Base-by-base conservation (phyloP, 1,284 basidiomycete species). In the Pseudozyma hubeiensis region DNA sequence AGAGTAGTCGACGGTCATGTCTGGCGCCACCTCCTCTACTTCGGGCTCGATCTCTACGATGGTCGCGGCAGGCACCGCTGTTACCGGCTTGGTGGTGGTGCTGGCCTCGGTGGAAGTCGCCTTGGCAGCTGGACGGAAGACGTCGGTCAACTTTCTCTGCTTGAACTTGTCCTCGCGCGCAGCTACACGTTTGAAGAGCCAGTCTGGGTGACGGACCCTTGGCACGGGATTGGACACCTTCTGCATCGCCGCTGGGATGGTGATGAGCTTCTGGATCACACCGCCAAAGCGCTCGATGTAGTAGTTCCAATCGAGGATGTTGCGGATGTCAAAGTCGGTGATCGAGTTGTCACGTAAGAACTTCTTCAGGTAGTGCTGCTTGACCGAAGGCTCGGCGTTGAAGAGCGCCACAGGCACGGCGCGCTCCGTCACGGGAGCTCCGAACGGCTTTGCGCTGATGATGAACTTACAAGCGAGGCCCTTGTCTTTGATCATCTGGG, bases 401-500 rank as follows among this genome's bases (percentile, higher is more conserved):
- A 99, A 99, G 78, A 99, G 98, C 19, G 97, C 97, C n/a, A 99
- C 90, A 2, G 97, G 97, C 37, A 99, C 90, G 5, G 97, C 97
- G 47, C 97, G 91, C 72, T 99, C 97, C 2, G 97, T 98, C 65
- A 99, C 94, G 0, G 97, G 95, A 0, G 95, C 93, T 11, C 95
- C 96, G 47, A 90, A 88, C 2, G 97, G 97, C 82, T 93, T 93
- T 24, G 92, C 91, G 29, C 96, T 98, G 80, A 99, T 97, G 87
- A 99, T 95, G 85, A 99, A 99, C 81, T 96, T 96, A 88, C 97
- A 99, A 1, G 97, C 93, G 13, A 99, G 89, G 60, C 97, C 97
- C 84, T 98, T 99, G 87, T 99, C 96, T 86, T 98, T 98, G 80
- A 98, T 94, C 95, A 99, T 99, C 82, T 97, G 93, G 79, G 95